Base-by-base conservation (phyloP, 2,329 filamentous ascomycete species). In the Sphaerulina populicola region DNA sequence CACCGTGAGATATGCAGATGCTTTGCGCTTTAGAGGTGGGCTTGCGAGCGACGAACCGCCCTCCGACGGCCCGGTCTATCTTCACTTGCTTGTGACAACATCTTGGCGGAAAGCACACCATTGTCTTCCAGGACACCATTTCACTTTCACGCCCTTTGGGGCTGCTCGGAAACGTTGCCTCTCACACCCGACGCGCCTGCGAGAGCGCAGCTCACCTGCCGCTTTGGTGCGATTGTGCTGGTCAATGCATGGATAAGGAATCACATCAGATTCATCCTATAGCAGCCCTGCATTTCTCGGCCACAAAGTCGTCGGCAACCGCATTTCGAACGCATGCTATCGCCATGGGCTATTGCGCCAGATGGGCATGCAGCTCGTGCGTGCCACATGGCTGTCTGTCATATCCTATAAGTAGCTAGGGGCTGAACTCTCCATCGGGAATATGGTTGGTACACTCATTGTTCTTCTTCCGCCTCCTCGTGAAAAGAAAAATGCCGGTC, bases 211-310 rank as follows among this genome's bases (percentile, higher is more conserved):
- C 23, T 23, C 18, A n/a, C 27, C 35, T n/a, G n/a, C 31, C 41
- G 35, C 2, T 23, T 45, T 30, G 14, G 33, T 31, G 35, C 45
- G 23, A 14, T 6, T 30, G 37, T 35, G 27, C 42, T 30, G 27
- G 51, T 45, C 51, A 53, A 53, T 45, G 40, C 12, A 11, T 33
- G 47, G 35, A 30, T 44, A 37, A 15, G 15, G 29, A 42, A 53
- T 49, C 46, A 49, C 46, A 41, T 27, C 39, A 7, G 12, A 11
- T 40, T 37, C 4, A 21, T 37, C 51, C 51, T 53, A 53, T 53
- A 11, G 36, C 38, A 49, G 39, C 30, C 11, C 30, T 11, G 37
- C 47, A 42, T 45, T 35, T 42, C 21, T 33, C 21, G 33, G 18
- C 30, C 31, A 38, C 45, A 33, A 27, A 35, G 37, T 44, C 39